phyloP scores from a whole-genome alignment of 345 rosid genomes.

The Salix udensis region DNA sequence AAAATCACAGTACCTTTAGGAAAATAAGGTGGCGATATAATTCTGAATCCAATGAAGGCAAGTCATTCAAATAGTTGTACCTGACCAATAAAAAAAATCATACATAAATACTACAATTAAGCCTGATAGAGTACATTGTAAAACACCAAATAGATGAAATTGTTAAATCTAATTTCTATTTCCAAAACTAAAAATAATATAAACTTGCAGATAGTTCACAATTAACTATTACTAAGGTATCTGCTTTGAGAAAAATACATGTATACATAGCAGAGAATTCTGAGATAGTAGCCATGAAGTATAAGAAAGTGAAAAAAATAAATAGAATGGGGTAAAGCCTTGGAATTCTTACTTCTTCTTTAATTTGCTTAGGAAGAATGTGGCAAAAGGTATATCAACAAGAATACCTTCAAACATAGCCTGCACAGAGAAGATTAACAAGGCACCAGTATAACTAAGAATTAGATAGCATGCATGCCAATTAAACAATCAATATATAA shows the following conservation, averaged over 20 bases:
- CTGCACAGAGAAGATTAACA: conserved; percentile 42
- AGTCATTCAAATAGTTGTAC: conserved; percentile 88
- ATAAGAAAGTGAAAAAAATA: background rate
- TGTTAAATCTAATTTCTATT: background rate
- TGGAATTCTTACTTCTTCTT: conserved; percentile 68
- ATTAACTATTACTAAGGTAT: background rate
- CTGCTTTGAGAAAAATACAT: background rate
- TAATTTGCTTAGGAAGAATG: conserved; percentile 97
- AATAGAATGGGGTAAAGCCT: background rate
- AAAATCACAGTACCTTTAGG: conserved; percentile 61
- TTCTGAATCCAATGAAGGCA: conserved; percentile 96
- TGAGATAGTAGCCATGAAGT: background rate
- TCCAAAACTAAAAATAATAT: background rate
- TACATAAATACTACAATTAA: background rate
- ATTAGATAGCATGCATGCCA: background rate
- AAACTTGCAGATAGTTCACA: background rate
- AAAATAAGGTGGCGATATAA: conserved; percentile 94
- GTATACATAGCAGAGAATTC: background rate
- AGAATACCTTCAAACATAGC: conserved; percentile 99
- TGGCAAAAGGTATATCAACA: conserved; percentile 96
- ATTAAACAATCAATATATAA: background rate
- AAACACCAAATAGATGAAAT: background rate
- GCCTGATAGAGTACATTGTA: background rate
- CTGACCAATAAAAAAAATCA: conserved; percentile 33
- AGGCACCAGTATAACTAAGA: background rate